phyloP scores from a whole-genome alignment of 2,329 filamentous ascomycete species.

The Colletotrichum lentis region DNA sequence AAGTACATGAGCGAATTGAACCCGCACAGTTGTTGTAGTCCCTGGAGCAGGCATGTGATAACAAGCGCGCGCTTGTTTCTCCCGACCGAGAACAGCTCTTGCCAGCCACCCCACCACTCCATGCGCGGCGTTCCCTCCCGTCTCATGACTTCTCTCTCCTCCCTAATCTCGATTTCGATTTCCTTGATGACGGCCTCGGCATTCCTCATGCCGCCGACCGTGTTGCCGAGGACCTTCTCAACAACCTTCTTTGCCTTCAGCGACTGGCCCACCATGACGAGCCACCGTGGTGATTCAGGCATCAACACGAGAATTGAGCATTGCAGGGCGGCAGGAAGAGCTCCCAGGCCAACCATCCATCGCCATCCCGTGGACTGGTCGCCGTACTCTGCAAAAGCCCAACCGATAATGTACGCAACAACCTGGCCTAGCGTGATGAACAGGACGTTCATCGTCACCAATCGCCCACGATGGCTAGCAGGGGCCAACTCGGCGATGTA shows the following conservation, averaged over 20 bases:
- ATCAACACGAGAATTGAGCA: constrained; percentile 72
- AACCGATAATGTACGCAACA: constrained; percentile 85
- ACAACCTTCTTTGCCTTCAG: constrained; percentile 72
- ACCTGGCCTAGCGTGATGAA: constrained; percentile 91
- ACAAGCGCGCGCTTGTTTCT: constrained; percentile 78
- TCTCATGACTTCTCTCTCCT: constrained; percentile 68
- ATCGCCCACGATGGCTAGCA: constrained; percentile 74
- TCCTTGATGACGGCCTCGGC: constrained; percentile 69
- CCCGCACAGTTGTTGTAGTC: constrained; percentile 86
- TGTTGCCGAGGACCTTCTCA: constrained; percentile 66
- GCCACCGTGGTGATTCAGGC: constrained; percentile 90
- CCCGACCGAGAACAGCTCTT: constrained; percentile 63
- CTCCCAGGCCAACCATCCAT: constrained; percentile 90
- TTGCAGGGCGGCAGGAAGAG: constrained; percentile 78
- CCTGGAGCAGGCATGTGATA: constrained; percentile 88
- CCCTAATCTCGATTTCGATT: constrained; percentile 78
- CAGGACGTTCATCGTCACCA: constrained; percentile 83
- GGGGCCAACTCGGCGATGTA: constrained; percentile 91
- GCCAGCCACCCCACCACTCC: constrained; percentile 57
- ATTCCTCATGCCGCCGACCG: constrained; percentile 54
- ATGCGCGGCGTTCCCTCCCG: constrained; percentile 48
- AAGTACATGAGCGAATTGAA: constrained; percentile 96
- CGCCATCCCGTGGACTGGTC: constrained; percentile 73
- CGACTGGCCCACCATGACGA: constrained; percentile 73
- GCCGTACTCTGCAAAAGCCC: constrained; percentile 70